Conservation (phyloP, 2,329 filamentous ascomycete genomes). For the Pseudocercospora eumusae region DNA sequence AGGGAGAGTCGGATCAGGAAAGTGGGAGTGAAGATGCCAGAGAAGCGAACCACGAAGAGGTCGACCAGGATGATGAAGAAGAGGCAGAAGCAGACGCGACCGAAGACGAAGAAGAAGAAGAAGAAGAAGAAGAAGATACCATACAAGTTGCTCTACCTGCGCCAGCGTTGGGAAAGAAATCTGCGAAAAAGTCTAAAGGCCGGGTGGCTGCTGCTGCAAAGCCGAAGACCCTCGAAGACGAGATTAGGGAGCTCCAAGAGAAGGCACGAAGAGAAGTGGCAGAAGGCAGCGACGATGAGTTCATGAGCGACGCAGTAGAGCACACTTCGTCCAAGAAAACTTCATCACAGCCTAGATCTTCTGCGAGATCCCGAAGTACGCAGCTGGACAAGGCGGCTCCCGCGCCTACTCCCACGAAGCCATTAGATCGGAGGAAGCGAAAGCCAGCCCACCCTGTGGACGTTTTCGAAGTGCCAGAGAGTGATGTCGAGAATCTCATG, state of each 20-base stretch:
- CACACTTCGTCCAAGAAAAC: background rate
- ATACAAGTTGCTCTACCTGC: background rate
- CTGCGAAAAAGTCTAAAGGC: slow-evolving; percentile 4
- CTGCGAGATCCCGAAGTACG: background rate
- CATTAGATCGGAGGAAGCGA: slow-evolving; percentile 21
- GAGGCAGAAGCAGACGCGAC: background rate
- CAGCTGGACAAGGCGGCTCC: background rate
- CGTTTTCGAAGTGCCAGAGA: slow-evolving; percentile 13
- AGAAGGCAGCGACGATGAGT: slow-evolving; percentile 28
- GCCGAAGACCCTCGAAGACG: slow-evolving; percentile 39
- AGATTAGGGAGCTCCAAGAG: slow-evolving; percentile 36
- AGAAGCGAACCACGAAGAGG: background rate
- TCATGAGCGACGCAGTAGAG: slow-evolving; percentile 15
- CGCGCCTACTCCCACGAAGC: slow-evolving; percentile 7
- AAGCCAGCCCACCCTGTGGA: slow-evolving; percentile 12
- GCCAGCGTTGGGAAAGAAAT: background rate
- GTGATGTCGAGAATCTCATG: slow-evolving; percentile 15
- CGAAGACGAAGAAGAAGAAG: background rate
- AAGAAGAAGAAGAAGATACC: background rate
- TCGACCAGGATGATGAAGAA: background rate
- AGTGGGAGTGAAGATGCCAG: background rate
- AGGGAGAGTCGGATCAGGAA: background rate
- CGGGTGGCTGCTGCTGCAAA: slow-evolving; percentile 20
- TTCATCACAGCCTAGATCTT: background rate
- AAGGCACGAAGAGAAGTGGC: slow-evolving; percentile 29